Base-by-base conservation (phyloP, 192 early-diverging fungal genomes). In the Podila epicladia region DNA sequence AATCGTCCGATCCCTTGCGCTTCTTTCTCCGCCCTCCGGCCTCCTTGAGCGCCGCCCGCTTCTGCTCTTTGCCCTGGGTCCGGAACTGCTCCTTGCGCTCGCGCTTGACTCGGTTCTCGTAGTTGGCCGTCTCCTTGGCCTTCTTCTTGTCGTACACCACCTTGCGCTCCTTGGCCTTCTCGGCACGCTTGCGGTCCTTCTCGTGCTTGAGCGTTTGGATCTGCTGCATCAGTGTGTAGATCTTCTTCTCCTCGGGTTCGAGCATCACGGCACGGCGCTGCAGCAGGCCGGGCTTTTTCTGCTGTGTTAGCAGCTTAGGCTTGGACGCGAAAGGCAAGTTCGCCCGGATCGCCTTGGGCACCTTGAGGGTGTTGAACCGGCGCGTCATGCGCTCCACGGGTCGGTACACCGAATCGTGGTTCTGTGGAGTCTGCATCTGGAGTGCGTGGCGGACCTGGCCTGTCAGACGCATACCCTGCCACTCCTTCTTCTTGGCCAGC, bases 241-340 rank as follows among this genome's bases (percentile, higher is more conserved):
- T 91, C 85, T 94, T 93, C 87, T 93, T 93, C 82, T 98, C 97
- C 73, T 96, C 90, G 33, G 95, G 91, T 78, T 98, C 96, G 73
- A 96, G 67, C 38, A 98, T 91, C 28, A 98, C 95, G 0, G 96
- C 97, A 26, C 95, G 92, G 22, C 89, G 89, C 61, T 87, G 79
- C 22, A 91, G 20, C 51, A 88, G 87, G 4, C 86, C 74, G 29
- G 75, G 83, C 55, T 88, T 85, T 58, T 84, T 87, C 59, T 85
- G 86, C 60, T 90, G 85, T 7, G 77, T 62, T 26, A 86, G 50
- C 26, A 87, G 24, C 88, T 98, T 98, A 67, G 94, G 95, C 83
- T 95, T 96, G 62, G 91, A 89, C 32, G 94, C 94, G 83, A 97
- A 98, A 35, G 97, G 97, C 71, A 98, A 85, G 35, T 89, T 86